Conservation (phyloP, 306 rosid species). For the Cicer chorassanicum region DNA sequence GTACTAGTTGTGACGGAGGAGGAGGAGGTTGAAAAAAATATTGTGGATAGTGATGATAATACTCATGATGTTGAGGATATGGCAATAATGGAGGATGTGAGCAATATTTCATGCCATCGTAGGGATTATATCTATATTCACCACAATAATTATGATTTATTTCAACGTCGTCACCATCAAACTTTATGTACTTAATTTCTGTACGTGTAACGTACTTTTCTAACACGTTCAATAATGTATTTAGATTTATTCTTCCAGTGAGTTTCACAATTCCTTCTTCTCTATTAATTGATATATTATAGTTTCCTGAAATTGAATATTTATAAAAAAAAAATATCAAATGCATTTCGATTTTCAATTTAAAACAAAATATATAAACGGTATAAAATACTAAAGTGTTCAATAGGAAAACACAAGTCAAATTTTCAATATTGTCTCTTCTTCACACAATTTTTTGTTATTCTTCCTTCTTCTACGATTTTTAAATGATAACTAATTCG, state of each 20-base stretch:
- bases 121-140: constrained; percentile 35
- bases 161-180: constrained; percentile 53
- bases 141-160: constrained; percentile 15
- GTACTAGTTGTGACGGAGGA: not conserved
- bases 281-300: constrained; percentile 47
- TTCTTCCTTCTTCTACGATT: too few relatives aligned
- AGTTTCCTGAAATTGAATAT: constrained; percentile 39
- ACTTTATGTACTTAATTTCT: constrained; percentile 42
- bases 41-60: not conserved
- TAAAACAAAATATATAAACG: too few relatives aligned
- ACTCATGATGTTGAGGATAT: constrained; percentile 37
- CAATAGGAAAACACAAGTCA: not conserved
- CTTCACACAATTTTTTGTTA: too few relatives aligned
- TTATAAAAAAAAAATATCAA: not conserved
- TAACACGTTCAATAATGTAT: constrained; percentile 40
- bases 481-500: too few relatives aligned
- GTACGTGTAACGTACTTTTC: constrained; percentile 50
- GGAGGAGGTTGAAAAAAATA: not conserved
- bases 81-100: constrained; percentile 22
- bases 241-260: constrained; percentile 53
- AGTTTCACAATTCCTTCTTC: constrained; percentile 49
- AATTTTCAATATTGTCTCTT: too few relatives aligned
- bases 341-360: too few relatives aligned
- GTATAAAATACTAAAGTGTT: not conserved
- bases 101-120: constrained; percentile 15